Evolutionary conservation across 306 rosid genomes (phyloP), one percentile per base, ranked within the genome.

Genomic region (Adenanthera pavonina): DNA sequence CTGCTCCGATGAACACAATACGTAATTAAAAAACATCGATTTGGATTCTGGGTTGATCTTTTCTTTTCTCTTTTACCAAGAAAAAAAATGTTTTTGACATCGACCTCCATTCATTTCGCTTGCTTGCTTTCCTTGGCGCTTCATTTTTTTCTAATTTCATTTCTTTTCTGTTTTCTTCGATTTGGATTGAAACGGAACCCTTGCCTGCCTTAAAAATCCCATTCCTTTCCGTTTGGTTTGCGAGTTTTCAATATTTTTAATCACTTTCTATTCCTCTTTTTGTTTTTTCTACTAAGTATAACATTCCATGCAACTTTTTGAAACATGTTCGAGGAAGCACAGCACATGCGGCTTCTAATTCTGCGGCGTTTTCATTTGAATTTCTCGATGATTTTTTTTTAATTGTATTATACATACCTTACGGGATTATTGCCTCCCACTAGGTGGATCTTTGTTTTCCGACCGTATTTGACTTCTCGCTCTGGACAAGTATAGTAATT

Each of bases 281-380:
- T 66, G 6, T 4, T 69, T 72, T 4, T 44, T 75, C 14, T 61
- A 30, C 25, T 17, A 13, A 38, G 48, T 40, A 3, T n/a, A 19
- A 7, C 53, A 44, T 17, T 43, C 34, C 19, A 14, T 72, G 51
- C 47, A 36, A 14, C 17, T 51, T n/a, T 59, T 69, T 66, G 9
- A n/a, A 33, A 47, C 64, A 11, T 67, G 83, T 78, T 3, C 65
- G 72, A 30, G 53, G 70, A 66, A 78, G 60, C 49, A 66, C 47
- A 8, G 0, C 68, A 54, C 6, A 8, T 15, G 17, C 25, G 19
- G 3, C 25, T 71, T 33, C 35, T 41, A 68, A 69, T 25, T 33
- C 56, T 57, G 8, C 20, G 20, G 0, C 5, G 9, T 10, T 46
- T 60, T 71, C 10, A 13, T 84, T 69, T 34, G 49, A 78, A 38